phyloP scores from a whole-genome alignment of 176 grass and related monocot genomes.

The Ananas comosus region DNA sequence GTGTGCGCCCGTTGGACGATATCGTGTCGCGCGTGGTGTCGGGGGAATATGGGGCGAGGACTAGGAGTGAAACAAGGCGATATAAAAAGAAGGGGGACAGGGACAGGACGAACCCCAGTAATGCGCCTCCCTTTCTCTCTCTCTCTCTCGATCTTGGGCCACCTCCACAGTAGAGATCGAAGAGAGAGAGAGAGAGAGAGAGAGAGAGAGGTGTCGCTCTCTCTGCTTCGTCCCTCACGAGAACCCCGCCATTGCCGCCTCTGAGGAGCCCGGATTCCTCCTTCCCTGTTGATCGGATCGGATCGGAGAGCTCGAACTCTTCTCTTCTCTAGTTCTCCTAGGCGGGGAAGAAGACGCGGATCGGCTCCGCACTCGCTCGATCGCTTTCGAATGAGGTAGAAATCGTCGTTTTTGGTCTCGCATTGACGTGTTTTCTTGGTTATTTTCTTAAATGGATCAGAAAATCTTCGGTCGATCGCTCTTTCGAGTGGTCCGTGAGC shows the following conservation, averaged over 20 bases:
- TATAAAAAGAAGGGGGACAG: neutral
- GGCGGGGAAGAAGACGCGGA: neutral
- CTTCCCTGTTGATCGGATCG: slow-evolving; percentile 2
- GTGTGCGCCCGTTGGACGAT: neutral
- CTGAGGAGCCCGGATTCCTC: neutral
- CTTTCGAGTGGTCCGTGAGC: neutral
- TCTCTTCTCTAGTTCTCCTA: neutral
- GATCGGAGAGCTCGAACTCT: neutral
- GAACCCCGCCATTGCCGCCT: neutral
- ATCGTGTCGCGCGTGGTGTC: slow-evolving; percentile 13
- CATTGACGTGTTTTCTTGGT: slow-evolving; percentile 1
- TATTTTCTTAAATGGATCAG: too few relatives aligned
- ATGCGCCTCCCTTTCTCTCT: neutral
- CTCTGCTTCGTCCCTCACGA: neutral
- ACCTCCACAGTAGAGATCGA: neutral
- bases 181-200: neutral
- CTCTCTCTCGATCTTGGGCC: neutral
- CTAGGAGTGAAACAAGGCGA: neutral
- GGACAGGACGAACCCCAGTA: neutral
- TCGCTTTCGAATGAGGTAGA: slow-evolving; percentile 19
- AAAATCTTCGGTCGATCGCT: neutral
- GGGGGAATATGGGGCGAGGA: slow-evolving; percentile 1
- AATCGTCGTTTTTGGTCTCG: neutral
- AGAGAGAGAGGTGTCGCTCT: neutral
- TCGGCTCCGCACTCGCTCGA: slow-evolving; percentile 3